Base-by-base conservation (phyloP, 1,139 yeast species). In the Pneumocystis carinii region DNA sequence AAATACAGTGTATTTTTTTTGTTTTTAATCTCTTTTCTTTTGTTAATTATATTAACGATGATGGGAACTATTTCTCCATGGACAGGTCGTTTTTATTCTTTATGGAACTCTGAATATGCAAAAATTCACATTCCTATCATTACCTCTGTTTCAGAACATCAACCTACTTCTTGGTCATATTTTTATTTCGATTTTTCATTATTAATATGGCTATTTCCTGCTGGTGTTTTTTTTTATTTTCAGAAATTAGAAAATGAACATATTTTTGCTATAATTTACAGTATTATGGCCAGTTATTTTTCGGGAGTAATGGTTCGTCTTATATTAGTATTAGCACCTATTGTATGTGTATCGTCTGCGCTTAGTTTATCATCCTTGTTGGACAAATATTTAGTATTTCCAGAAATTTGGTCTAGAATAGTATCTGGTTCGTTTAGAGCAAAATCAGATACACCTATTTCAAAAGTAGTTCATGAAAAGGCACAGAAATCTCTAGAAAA, bases 301-400 rank as follows among this genome's bases (percentile, higher is more conserved):
- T 97, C 98, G 3, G 99, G 99, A 73, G 99, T 94, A 64, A 94
- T 94, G 99, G 95, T 94, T 64, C 87, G 99, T 77, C 81, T 94
- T 74, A 92, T 94, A 96, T 80, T 94, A 73, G 90, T 98, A 53
- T 81, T 94, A 74, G 94, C 98, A 27, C 99, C 99, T 53, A 83
- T 94, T 66, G 87, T 92, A 66, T 92, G 98, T 80, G 95, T 92
- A 62, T 79, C 92, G 67, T 86, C 86, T 62, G 97, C 95, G 60
- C 82, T 92, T 70, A 92, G 97, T 1, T 73, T 92, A 68, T 87
- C 96, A 60, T 84, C 86, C 70, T 75, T 94, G 65, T 84, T 90
- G 70, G 97, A 90, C 71, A 81, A 87, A 42, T 94, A 90, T 75
- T 87, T 69, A 72, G 81, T 67, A 67, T 59, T 32, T 64, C 68